Evolutionary conservation across 176 grass and related monocot species (phyloP).

Genomic region (Musa schizocarpa): DNA sequence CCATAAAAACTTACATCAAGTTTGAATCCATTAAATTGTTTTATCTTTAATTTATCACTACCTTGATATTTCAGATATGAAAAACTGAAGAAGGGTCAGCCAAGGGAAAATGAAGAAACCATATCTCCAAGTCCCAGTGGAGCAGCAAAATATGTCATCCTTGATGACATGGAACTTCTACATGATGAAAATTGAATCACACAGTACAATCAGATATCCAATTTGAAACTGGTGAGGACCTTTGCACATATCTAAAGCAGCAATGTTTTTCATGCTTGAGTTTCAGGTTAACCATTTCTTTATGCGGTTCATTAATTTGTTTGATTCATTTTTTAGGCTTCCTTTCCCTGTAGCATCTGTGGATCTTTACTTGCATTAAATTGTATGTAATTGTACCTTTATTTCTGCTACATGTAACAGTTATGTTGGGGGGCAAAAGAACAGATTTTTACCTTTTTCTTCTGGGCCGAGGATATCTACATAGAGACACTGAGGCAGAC

Average conservation of each 20-base stretch:
- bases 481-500: too few relatives aligned
- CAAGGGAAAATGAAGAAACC: conserved; percentile 37
- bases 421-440: too few relatives aligned
- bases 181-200: conserved; percentile 17
- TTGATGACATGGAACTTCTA: conserved; percentile 64
- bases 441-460: too few relatives aligned
- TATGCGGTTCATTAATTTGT: too few relatives aligned
- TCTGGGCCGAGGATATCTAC: too few relatives aligned
- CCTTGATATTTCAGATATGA: conserved; percentile 56
- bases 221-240: neutral
- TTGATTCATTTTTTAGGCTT: too few relatives aligned
- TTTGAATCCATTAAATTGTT: conserved; percentile 6
- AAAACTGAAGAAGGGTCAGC: conserved; percentile 63
- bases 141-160: conserved; percentile 81
- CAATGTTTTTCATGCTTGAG: neutral
- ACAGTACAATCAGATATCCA: neutral
- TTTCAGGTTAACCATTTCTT: neutral
- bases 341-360: too few relatives aligned
- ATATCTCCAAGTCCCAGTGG: conserved; percentile 43
- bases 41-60: conserved; percentile 14
- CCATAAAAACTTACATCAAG: neutral
- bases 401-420: too few relatives aligned
- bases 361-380: too few relatives aligned
- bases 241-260: neutral
- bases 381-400: too few relatives aligned